phyloP scores from a whole-genome alignment of 2,329 filamentous ascomycete species.

The Corniculantispora saksenae region DNA sequence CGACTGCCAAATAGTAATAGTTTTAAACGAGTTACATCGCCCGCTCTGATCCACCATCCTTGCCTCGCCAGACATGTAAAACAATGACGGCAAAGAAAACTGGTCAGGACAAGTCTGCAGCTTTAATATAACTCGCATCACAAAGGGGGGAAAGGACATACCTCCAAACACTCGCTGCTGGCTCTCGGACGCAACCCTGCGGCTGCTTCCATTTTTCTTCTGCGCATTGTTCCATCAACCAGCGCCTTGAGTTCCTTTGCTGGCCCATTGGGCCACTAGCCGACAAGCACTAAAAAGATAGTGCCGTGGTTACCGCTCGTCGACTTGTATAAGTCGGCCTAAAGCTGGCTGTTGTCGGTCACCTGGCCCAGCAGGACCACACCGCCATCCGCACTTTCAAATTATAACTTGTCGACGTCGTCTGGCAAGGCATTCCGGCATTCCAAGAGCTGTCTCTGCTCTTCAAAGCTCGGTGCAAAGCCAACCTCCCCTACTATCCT shows the following conservation, averaged over 20 bases:
- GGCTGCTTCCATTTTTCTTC: slow-evolving; percentile 9
- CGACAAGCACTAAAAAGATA: slow-evolving; percentile 20
- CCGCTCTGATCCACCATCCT: slow-evolving; percentile 15
- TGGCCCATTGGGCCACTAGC: slow-evolving; percentile 19
- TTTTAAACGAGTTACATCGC: slow-evolving; percentile 17
- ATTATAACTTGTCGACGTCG: slow-evolving; percentile 15
- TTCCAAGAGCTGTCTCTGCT: slow-evolving; percentile 7
- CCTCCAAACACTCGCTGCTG: not conserved
- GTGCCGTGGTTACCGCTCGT: slow-evolving; percentile 18
- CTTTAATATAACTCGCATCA: slow-evolving; percentile 1
- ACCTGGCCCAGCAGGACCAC: slow-evolving; percentile 18
- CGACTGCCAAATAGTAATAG: slow-evolving; percentile 6
- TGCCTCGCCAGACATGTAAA: slow-evolving; percentile 11
- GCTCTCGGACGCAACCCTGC: slow-evolving; percentile 12
- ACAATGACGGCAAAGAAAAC: slow-evolving; percentile 5
- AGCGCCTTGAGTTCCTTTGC: slow-evolving; percentile 16
- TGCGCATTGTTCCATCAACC: slow-evolving; percentile 14
- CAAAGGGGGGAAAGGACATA: not conserved
- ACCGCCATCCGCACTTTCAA: slow-evolving; percentile 19
- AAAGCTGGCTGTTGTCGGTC: slow-evolving; percentile 17
- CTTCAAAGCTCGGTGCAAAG: not conserved
- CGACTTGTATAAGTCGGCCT: slow-evolving; percentile 20
- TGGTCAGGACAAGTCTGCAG: not conserved
- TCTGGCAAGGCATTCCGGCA: not conserved
- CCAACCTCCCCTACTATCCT: not conserved